These are phyloP conservation scores for Pulveroboletus frians DNA, from an alignment of 768 basidiomycete genomes.

Conservation along the genomic window DNA sequence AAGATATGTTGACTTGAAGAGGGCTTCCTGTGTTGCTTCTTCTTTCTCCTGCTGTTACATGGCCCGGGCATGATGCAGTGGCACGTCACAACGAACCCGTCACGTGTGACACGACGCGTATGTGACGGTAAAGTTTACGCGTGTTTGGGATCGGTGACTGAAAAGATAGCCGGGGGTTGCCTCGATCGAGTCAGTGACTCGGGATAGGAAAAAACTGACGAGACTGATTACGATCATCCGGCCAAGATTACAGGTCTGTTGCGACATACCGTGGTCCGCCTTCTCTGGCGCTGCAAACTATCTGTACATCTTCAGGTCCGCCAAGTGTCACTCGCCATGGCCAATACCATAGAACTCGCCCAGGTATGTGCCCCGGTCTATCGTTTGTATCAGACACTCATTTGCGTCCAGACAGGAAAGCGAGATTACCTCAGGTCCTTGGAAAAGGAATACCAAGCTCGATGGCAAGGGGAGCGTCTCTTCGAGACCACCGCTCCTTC, in stretches of 20 bases:
- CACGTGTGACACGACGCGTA: constrained; percentile 30
- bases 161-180: constrained; percentile 6
- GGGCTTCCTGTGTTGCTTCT: constrained; percentile 31
- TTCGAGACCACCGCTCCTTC: constrained; percentile 87
- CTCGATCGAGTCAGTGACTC: constrained; percentile 19
- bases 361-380: constrained; percentile 37
- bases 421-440: constrained; percentile 80
- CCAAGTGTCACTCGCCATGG: constrained; percentile 36
- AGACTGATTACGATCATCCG: constrained; percentile 22
- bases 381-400: constrained; percentile 1
- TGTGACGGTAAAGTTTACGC: constrained; percentile 23
- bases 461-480: constrained; percentile 70
- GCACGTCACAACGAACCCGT: constrained; percentile 13
- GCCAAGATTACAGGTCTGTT: constrained; percentile 25
- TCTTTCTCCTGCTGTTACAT: constrained; percentile 47
- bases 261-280: constrained; percentile 23
- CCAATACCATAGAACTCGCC: constrained; percentile 61
- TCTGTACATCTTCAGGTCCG: constrained; percentile 16
- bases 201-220: constrained; percentile 6
- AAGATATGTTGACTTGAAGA: neutral
- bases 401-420: constrained; percentile 71
- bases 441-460: constrained; percentile 79
- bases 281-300: constrained; percentile 31
- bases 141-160: constrained; percentile 13
- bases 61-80: constrained; percentile 53